Percentiles rank a stretch among this genome's conserved stretches.
Conservation (phyloP, 257 asterid genomes). For the Ballota nigra region DNA sequence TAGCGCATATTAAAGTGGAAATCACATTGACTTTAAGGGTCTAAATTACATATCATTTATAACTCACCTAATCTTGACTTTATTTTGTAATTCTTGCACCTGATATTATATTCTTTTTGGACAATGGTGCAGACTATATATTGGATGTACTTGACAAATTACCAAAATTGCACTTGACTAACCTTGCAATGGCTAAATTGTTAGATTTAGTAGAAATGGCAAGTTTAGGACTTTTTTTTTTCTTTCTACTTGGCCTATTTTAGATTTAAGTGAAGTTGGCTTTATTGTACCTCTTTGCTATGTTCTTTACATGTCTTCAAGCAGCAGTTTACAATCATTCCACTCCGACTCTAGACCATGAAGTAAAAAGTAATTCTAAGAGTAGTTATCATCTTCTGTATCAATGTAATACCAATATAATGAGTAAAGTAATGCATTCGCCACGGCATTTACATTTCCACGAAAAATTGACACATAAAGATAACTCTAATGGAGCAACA, state of each 20-base stretch:
- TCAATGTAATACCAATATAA: not conserved
- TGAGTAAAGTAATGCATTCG: not conserved
- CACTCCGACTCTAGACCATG: not conserved
- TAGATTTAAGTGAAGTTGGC: not conserved
- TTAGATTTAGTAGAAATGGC: not conserved
- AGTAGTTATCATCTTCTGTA: not conserved
- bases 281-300: not conserved
- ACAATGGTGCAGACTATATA: not conserved
- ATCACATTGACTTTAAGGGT: not conserved
- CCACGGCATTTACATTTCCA: constrained; percentile 1
- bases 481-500: constrained; percentile 7
- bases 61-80: not conserved
- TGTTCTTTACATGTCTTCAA: not conserved
- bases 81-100: not conserved
- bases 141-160: not conserved
- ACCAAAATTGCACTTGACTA: not conserved
- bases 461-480: not conserved
- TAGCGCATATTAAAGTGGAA: not conserved
- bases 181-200: not conserved
- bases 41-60: not conserved
- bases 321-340: constrained; percentile 1
- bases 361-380: not conserved
- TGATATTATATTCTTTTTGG: not conserved
- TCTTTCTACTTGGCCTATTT: not conserved
- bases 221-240: no score